phyloP scores from a whole-genome alignment of 176 grass and related monocot genomes.

The Musa schizocarpa region DNA sequence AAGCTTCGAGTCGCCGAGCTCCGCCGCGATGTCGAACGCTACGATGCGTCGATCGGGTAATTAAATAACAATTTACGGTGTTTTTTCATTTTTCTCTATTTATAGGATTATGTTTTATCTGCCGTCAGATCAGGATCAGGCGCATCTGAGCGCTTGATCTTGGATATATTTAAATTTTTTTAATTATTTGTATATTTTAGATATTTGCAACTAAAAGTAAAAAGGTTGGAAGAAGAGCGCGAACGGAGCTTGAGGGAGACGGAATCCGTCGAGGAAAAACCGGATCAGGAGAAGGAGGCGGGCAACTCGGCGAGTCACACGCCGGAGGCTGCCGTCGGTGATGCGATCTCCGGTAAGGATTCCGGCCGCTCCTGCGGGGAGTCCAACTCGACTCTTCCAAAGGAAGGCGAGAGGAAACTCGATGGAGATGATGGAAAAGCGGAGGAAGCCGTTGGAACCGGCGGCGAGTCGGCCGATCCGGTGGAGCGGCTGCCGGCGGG shows the following conservation, averaged over 20 bases:
- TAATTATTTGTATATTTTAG: slow-evolving; percentile 29
- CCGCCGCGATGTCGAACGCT: slow-evolving; percentile 67
- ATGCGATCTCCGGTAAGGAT: slow-evolving; percentile 37
- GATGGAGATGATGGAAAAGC: background rate
- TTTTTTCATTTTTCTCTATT: background rate
- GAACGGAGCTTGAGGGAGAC: slow-evolving; percentile 31
- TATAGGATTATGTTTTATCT: slow-evolving; percentile 1
- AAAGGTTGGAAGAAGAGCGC: slow-evolving; percentile 56
- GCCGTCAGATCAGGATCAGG: background rate
- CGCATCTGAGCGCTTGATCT: slow-evolving; percentile 10
- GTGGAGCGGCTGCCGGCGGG: slow-evolving; percentile 2
- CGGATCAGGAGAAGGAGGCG: slow-evolving; percentile 29
- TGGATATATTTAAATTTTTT: slow-evolving; percentile 8
- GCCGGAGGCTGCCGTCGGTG: slow-evolving; percentile 11
- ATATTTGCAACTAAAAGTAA: slow-evolving; percentile 75
- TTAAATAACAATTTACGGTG: slow-evolving; percentile 1
- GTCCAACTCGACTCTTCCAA: slow-evolving; percentile 82
- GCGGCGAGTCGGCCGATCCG: background rate
- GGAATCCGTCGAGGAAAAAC: slow-evolving; percentile 18
- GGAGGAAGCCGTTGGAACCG: slow-evolving; percentile 9
- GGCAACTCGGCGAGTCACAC: slow-evolving; percentile 15
- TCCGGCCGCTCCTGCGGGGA: slow-evolving; percentile 68
- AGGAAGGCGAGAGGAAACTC: slow-evolving; percentile 18
- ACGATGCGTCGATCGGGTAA: slow-evolving; percentile 92
- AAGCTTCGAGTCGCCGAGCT: slow-evolving; percentile 71